These are phyloP conservation scores for Athelia sp. DNA, from an alignment of 1,284 basidiomycete species.

Conservation along the genomic window DNA sequence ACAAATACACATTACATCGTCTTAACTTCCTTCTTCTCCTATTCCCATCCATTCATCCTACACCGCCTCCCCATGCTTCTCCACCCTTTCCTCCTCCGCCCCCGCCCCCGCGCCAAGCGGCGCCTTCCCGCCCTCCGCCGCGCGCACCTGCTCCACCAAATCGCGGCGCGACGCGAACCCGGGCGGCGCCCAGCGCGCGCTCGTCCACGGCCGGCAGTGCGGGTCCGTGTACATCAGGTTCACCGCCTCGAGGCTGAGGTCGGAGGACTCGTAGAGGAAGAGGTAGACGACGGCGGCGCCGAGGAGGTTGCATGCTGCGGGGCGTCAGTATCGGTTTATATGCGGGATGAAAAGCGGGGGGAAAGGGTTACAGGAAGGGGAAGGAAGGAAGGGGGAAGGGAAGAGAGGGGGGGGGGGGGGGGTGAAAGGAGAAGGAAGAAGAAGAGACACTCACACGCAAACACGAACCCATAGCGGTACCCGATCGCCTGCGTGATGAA, in stretches of 20 bases:
- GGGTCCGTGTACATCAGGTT: constrained; percentile 77
- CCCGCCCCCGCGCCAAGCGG: constrained; percentile 11
- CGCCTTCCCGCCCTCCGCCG: constrained; percentile 26
- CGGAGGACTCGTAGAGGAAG: constrained; percentile 75
- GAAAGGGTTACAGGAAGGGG: too few relatives aligned
- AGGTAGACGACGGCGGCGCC: constrained; percentile 67
- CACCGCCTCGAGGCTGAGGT: constrained; percentile 66
- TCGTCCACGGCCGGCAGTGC: constrained; percentile 64
- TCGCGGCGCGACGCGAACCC: constrained; percentile 41
- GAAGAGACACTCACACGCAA: constrained; percentile 41
- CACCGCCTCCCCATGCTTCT: constrained; percentile 22
- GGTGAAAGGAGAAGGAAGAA: neutral
- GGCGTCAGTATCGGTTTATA: constrained; percentile 17
- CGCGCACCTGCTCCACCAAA: constrained; percentile 30
- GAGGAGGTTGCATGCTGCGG: constrained; percentile 45
- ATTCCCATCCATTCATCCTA: too few relatives aligned
- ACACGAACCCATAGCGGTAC: constrained; percentile 72
- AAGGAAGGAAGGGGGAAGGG: too few relatives aligned
- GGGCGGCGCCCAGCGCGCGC: constrained; percentile 47
- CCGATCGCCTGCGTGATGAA: constrained; percentile 54
- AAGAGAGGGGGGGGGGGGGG: too few relatives aligned
- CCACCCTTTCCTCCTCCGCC: constrained; percentile 9
- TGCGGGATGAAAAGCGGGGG: too few relatives aligned
- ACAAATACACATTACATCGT: too few relatives aligned
- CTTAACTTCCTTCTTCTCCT: too few relatives aligned